These are phyloP conservation scores for Laburnicola sp. DNA, from an alignment of 2,329 filamentous ascomycete genomes.

Conservation along the genomic window DNA sequence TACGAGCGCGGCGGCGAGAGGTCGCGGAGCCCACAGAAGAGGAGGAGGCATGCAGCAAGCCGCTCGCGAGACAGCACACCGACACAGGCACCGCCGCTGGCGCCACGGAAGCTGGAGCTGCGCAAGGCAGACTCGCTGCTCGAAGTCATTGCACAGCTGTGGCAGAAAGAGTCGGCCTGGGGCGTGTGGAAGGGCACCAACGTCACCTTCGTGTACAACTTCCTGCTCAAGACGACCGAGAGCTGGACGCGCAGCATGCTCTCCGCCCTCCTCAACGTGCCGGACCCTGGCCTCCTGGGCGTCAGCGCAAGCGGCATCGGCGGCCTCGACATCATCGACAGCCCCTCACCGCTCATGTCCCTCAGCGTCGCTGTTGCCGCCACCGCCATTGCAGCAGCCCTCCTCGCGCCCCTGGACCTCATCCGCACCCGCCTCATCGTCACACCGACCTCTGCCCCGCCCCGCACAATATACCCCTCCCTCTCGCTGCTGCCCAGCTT, in stretches of 20 bases:
- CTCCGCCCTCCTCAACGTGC: conserved; percentile 87
- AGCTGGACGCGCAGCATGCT: conserved; percentile 89
- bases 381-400: conserved; percentile 71
- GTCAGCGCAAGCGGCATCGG: conserved; percentile 53
- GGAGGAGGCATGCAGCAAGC: conserved; percentile 40
- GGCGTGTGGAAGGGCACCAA: conserved; percentile 96
- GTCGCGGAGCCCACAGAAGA: conserved; percentile 43
- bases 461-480: conserved; percentile 76
- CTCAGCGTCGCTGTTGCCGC: conserved; percentile 71
- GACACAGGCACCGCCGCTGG: conserved; percentile 44
- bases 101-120: conserved; percentile 67
- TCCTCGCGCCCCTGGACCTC: conserved; percentile 85
- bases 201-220: conserved; percentile 85
- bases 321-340: conserved; percentile 77
- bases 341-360: conserved; percentile 79
- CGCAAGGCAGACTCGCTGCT: conserved; percentile 78
- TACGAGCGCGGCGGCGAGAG: conserved; percentile 43
- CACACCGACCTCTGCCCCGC: conserved; percentile 73
- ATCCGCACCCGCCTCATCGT: conserved; percentile 85
- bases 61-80: conserved; percentile 45
- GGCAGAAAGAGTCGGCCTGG: conserved; percentile 85
- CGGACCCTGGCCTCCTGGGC: conserved; percentile 69
- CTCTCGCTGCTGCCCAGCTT: conserved; percentile 76
- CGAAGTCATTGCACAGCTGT: conserved; percentile 84
- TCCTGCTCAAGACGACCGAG: conserved; percentile 83